Evolutionary conservation across 441 rosid genomes (phyloP).

Genomic region (Cnidoscolus chayamansa): DNA sequence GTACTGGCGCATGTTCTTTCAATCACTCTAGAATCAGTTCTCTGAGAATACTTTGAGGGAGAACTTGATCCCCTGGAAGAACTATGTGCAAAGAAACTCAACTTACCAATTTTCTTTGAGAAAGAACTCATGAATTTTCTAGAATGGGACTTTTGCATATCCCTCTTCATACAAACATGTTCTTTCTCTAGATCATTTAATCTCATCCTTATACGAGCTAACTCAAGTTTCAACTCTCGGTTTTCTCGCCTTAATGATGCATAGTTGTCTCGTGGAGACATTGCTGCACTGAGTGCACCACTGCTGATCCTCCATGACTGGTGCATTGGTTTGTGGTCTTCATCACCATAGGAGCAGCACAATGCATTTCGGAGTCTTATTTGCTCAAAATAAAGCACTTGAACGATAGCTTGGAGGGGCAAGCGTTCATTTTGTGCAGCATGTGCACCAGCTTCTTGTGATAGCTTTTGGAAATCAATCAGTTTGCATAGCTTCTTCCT

Average conservation of each 20-base stretch:
- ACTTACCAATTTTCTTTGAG: conserved; percentile 81
- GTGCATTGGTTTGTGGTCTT: conserved; percentile 69
- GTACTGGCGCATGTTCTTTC: conserved; percentile 90
- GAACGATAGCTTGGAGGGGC: conserved; percentile 92
- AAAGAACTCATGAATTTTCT: conserved; percentile 80
- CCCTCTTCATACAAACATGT: conserved; percentile 95
- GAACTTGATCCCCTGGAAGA: conserved; percentile 94
- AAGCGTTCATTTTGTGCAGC: conserved; percentile 97
- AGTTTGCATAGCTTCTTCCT: conserved; percentile 75
- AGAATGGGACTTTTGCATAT: conserved; percentile 86
- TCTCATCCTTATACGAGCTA: conserved; percentile 88
- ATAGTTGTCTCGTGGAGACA: conserved; percentile 96
- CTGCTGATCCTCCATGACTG: conserved; percentile 92
- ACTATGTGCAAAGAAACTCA: conserved; percentile 73
- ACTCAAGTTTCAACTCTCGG: conserved; percentile 90
- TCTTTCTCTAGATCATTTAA: conserved; percentile 95
- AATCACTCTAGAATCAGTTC: conserved; percentile 85
- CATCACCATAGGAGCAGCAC: conserved; percentile 63
- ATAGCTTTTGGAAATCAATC: conserved; percentile 92
- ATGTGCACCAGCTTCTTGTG: conserved; percentile 94
- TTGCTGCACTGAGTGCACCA: conserved; percentile 94
- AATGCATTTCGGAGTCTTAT: conserved; percentile 76
- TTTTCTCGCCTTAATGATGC: conserved; percentile 93
- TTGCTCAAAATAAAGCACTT: conserved; percentile 96
- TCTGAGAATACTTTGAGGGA: conserved; percentile 78